phyloP scores from a whole-genome alignment of 164 flowering plant genomes.

The Magnolia kwangsiensis region DNA sequence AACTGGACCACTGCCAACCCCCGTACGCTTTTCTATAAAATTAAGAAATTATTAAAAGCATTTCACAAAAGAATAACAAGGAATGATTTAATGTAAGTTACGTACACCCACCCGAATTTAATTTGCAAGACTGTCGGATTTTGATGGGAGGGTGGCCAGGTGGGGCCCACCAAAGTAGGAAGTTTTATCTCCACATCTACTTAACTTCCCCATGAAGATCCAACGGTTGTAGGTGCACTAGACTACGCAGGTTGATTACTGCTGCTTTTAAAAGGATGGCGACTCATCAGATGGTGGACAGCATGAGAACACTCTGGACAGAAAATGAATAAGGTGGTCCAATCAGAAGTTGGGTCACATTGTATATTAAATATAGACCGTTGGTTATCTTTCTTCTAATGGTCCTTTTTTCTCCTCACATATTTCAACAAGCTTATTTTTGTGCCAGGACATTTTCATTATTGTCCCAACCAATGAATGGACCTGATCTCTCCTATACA shows the following conservation, averaged over 20 bases:
- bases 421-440: not conserved
- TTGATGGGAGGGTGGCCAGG: not conserved
- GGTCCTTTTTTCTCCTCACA: not conserved
- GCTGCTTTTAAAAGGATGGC: not conserved
- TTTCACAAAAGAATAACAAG: not conserved
- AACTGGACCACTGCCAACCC: not conserved
- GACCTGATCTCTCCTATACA: no score
- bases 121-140: not conserved
- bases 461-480: not conserved
- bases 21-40: not conserved
- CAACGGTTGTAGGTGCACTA: not conserved
- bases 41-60: not conserved
- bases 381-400: not conserved
- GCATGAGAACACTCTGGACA: not conserved
- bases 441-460: not conserved
- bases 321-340: not conserved
- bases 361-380: not conserved
- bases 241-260: no score
- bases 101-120: not conserved
- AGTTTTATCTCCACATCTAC: not conserved
- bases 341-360: not conserved
- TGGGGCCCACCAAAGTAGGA: not conserved
- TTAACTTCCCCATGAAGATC: not conserved
- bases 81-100: not conserved
- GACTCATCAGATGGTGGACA: not conserved